phyloP scores from a whole-genome alignment of 345 rosid genomes.

The Anacardium occidentale region DNA sequence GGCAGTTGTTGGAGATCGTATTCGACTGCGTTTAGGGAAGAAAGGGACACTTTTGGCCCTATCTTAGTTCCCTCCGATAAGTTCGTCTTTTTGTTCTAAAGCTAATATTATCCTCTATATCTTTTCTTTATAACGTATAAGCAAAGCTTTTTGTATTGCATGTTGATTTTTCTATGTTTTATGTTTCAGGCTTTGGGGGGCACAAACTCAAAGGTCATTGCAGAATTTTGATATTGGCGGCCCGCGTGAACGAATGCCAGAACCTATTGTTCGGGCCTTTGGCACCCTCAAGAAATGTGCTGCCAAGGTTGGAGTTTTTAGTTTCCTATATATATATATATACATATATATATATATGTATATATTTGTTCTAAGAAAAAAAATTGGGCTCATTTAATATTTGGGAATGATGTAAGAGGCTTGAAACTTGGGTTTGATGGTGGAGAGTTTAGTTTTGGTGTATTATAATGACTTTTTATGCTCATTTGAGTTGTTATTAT shows the following conservation, averaged over 20 bases:
- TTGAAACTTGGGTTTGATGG: background rate
- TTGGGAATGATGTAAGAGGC: background rate
- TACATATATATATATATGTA: too few species aligned
- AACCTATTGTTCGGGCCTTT: slow-evolving; percentile 89
- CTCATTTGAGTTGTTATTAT: background rate
- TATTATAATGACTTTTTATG: background rate
- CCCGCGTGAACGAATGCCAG: slow-evolving; percentile 89
- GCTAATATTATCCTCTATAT: background rate
- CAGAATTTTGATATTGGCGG: slow-evolving; percentile 97
- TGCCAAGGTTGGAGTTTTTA: slow-evolving; percentile 57
- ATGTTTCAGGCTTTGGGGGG: slow-evolving; percentile 79
- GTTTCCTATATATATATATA: background rate
- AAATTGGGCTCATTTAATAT: background rate
- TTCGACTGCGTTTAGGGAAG: slow-evolving; percentile 76
- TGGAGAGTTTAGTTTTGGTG: background rate
- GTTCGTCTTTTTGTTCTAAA: slow-evolving; percentile 35
- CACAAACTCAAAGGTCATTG: slow-evolving; percentile 92
- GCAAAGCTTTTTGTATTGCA: background rate
- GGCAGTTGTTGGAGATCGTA: slow-evolving; percentile 50
- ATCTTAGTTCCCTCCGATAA: slow-evolving; percentile 81
- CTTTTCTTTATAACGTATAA: background rate
- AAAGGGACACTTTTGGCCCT: slow-evolving; percentile 89
- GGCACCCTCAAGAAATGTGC: slow-evolving; percentile 94
- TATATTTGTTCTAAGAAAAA: too few species aligned
- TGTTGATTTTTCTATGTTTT: background rate